These are phyloP conservation scores for Porphyrellus sp. DNA, from an alignment of 1,284 basidiomycete species.

Conservation along the genomic window DNA sequence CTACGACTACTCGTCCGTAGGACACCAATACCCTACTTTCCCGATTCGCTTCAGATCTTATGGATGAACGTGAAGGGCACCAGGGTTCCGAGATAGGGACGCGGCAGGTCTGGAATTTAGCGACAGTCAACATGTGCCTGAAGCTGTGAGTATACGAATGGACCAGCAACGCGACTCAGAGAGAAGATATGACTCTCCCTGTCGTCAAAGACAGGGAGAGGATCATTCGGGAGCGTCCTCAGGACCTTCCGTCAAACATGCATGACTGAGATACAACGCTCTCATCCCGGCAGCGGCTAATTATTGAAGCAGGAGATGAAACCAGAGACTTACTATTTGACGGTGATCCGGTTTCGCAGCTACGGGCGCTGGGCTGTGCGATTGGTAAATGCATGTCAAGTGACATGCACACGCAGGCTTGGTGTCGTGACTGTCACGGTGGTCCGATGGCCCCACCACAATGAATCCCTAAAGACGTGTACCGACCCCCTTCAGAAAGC, in stretches of 20 bases:
- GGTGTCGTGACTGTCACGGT: constrained; percentile 1
- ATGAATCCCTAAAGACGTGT: too few relatives aligned
- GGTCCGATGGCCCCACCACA: too few relatives aligned
- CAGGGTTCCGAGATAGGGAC: neutral
- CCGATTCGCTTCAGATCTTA: neutral
- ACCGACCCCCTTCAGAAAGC: too few relatives aligned
- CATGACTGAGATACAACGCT: constrained; percentile 15
- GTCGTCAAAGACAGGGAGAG: constrained; percentile 6
- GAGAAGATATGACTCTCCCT: constrained; percentile 33
- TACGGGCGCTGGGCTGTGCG: neutral
- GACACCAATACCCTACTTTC: neutral
- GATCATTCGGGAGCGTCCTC: constrained; percentile 32
- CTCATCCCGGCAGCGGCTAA: constrained; percentile 25
- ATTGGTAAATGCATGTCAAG: neutral
- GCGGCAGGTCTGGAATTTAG: neutral
- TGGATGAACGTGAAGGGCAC: neutral
- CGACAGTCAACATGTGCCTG: neutral
- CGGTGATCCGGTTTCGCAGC: neutral
- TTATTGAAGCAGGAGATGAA: too few relatives aligned
- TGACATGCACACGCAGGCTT: neutral
- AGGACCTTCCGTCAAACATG: constrained; percentile 25
- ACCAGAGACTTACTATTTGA: constrained; percentile 15
- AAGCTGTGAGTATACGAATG: neutral
- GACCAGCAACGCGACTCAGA: constrained; percentile 26
- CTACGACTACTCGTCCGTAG: neutral